Evolutionary conservation across 176 grass and related monocot genomes (phyloP), one percentile per base, ranked within the genome.

Genomic region (Triticum turgidum): DNA sequence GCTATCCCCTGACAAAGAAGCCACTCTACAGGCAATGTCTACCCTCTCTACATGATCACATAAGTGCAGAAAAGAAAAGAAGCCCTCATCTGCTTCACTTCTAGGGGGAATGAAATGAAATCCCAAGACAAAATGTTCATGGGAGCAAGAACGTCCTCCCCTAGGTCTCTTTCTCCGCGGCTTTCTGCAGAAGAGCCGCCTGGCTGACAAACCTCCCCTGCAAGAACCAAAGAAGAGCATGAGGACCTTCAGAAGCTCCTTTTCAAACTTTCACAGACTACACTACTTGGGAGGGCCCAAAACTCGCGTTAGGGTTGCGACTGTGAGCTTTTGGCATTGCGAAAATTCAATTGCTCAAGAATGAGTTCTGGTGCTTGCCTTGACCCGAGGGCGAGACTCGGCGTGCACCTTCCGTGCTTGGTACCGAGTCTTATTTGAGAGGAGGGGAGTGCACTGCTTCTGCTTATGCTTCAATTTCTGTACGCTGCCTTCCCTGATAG

Each of bases 131-230:
- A 82, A 82, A 80, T 87, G 67, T 58, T 49, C 61, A 69, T 52
- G 33, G 75, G 7, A 29, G 81, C 5, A 58, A 9, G 45, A 49
- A 56, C 25, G 32, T 71, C 61, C 35, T 69, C 86, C 61, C 70
- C 45, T 92, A 92, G 61, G 76, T 75, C 54, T 79, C 85, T 73
- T 91, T 91, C 74, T 65, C 62, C n/a, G 79, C 62, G 9, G 82
- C 73, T 77, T 93, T 88, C 64, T 84, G 84, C 80, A 94, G 86
- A 82, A 92, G 69, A 88, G 81, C 93, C 27, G 94, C 90, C 56
- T 93, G 92, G 77, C 90, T 96, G 17, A 90, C 89, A 91, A 96
- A 96, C 42, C 92, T 90, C 18, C 92, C 97, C 94, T 99, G 92
- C 30, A 75, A 85, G 52, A 89, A 80, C 56, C 45, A 77, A 85